phyloP scores from a whole-genome alignment of 352 stramenopile species.

The Blastocystis sp. region DNA sequence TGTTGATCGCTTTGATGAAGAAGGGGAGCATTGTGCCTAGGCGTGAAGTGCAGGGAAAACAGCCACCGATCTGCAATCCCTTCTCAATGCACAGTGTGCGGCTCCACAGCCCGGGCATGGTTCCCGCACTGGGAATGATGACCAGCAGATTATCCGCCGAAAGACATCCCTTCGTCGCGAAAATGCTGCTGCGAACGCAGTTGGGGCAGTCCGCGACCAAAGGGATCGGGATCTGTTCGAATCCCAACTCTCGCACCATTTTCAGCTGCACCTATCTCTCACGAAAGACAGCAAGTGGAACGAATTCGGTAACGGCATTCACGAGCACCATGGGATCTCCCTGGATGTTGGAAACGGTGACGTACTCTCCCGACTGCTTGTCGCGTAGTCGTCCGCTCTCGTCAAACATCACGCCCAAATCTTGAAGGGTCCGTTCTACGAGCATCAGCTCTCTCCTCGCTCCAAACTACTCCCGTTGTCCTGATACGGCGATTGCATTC shows the following conservation, averaged over 20 bases:
- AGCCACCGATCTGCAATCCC: slow-evolving; percentile 83
- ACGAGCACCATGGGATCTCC: slow-evolving; percentile 51
- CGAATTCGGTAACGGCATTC: slow-evolving; percentile 43
- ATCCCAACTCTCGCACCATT: slow-evolving; percentile 59
- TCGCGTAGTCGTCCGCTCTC: slow-evolving; percentile 28
- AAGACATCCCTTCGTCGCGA: slow-evolving; percentile 62
- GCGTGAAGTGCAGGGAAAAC: not conserved
- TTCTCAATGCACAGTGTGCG: slow-evolving; percentile 84
- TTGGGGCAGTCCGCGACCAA: slow-evolving; percentile 36
- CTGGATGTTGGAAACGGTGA: slow-evolving; percentile 16
- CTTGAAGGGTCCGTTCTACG: slow-evolving; percentile 50
- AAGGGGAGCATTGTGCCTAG: slow-evolving; percentile 82
- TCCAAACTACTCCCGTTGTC: not conserved
- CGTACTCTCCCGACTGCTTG: slow-evolving; percentile 45
- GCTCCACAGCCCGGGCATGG: slow-evolving; percentile 85
- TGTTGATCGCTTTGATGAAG: slow-evolving; percentile 84
- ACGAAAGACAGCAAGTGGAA: not conserved
- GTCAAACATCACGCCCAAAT: slow-evolving; percentile 31
- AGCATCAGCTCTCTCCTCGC: not conserved
- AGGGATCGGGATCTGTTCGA: slow-evolving; percentile 61
- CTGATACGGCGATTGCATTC: not conserved
- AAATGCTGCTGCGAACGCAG: slow-evolving; percentile 43
- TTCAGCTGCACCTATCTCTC: slow-evolving; percentile 45
- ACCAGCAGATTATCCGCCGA: slow-evolving; percentile 79
- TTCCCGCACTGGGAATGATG: slow-evolving; percentile 82